A percentile compares a stretch with the other conserved stretches of the same genome.
Evolutionary conservation across 768 basidiomycete species (phyloP).

Genomic region (Lentinula lateritia): DNA sequence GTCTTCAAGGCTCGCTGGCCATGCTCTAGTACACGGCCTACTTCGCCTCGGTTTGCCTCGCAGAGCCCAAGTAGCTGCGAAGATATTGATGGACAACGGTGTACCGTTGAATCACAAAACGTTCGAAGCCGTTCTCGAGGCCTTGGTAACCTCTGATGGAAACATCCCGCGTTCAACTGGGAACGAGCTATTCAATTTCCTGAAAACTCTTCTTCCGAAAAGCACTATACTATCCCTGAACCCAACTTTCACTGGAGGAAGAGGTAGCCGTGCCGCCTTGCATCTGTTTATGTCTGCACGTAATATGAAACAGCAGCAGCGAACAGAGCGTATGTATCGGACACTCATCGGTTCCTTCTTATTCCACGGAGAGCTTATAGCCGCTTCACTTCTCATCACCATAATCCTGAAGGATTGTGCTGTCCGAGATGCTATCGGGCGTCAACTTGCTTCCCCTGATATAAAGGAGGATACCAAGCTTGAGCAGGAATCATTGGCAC

Average conservation of each 20-base stretch:
- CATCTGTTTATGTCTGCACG: neutral
- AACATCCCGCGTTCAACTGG: conserved; percentile 9
- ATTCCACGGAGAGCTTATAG: conserved; percentile 49
- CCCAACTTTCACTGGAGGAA: neutral
- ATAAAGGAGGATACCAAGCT: neutral
- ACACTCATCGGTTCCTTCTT: conserved; percentile 38
- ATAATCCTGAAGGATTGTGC: conserved; percentile 45
- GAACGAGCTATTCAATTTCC: neutral
- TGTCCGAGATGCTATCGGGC: conserved; percentile 18
- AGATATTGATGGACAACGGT: conserved; percentile 49
- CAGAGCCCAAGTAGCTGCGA: conserved; percentile 44
- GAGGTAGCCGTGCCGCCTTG: neutral
- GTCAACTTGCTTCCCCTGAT: conserved; percentile 12
- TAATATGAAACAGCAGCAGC: neutral
- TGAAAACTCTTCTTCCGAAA: conserved; percentile 8
- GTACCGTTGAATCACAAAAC: conserved; percentile 45
- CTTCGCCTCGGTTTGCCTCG: conserved; percentile 43
- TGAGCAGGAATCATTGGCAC: neutral
- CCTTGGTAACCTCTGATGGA: conserved; percentile 11
- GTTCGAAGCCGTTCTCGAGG: conserved; percentile 37
- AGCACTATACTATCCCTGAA: conserved; percentile 12
- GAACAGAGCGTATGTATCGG: conserved; percentile 38
- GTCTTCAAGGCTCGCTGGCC: conserved; percentile 56
- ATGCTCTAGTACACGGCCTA: conserved; percentile 60
- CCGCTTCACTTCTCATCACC: conserved; percentile 44